A percentile compares a stretch with the other conserved stretches of the same genome.
These are phyloP conservation scores for Trametes hirsuta DNA, from an alignment of 1,284 basidiomycete genomes.

Conservation along the genomic window DNA sequence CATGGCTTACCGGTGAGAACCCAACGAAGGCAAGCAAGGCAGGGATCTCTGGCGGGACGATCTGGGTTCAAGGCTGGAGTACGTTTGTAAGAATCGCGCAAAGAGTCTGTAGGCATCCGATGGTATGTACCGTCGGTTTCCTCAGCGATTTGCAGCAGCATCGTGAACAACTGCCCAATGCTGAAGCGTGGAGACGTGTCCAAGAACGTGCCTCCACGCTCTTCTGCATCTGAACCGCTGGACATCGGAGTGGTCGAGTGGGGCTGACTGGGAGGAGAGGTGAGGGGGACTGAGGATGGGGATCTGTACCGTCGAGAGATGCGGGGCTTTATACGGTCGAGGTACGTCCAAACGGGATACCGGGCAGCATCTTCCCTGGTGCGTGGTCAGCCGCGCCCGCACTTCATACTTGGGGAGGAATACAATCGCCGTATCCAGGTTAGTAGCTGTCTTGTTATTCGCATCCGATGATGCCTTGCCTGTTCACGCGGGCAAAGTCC, in stretches of 20 bases:
- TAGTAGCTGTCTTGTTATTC: too few species aligned
- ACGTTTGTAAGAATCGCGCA: background rate
- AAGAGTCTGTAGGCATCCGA: background rate
- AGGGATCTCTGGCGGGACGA: background rate
- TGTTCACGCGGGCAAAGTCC: too few species aligned
- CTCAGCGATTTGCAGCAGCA: background rate
- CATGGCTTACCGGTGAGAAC: background rate
- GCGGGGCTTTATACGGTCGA: too few species aligned
- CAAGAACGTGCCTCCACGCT: background rate
- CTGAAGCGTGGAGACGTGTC: background rate
- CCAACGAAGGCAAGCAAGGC: background rate
- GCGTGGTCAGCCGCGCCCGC: too few species aligned
- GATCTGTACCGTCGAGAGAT: too few species aligned
- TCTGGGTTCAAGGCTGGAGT: background rate
- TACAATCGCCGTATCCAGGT: too few species aligned
- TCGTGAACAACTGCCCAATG: background rate
- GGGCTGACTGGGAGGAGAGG: background rate
- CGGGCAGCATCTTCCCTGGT: too few species aligned
- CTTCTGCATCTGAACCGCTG: background rate
- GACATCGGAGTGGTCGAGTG: background rate
- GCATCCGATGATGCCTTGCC: too few species aligned
- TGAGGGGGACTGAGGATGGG: too few species aligned
- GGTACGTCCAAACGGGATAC: too few species aligned
- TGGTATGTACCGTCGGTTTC: background rate
- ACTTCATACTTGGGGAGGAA: too few species aligned